Evolutionary conservation across 2,329 filamentous ascomycete species (phyloP).

Genomic region (Xylariomycetidae sp.): DNA sequence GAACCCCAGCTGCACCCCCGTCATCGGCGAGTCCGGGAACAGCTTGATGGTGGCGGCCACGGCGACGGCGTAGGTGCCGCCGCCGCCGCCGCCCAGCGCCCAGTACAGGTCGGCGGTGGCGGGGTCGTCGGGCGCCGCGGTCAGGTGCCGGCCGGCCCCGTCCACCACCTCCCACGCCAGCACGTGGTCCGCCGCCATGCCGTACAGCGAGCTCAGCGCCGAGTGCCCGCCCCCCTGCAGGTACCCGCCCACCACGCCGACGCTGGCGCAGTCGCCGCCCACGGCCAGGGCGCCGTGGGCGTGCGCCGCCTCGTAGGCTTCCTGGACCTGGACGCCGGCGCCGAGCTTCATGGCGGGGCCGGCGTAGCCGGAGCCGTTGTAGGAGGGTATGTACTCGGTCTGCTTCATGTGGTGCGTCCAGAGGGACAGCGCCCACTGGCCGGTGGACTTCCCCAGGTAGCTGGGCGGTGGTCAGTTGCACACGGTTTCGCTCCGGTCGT

Average conservation of each 20-base stretch:
- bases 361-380: constrained; percentile 27
- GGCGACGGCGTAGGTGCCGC: constrained; percentile 6
- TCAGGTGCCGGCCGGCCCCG: constrained; percentile 38
- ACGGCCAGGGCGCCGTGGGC: constrained; percentile 2
- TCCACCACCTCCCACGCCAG: constrained; percentile 51
- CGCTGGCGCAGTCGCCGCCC: constrained; percentile 3
- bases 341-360: constrained; percentile 23
- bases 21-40: constrained; percentile 2
- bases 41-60: constrained; percentile 1
- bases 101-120: constrained; percentile 4
- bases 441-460: constrained; percentile 43
- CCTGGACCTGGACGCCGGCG: constrained; percentile 3
- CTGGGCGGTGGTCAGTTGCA: neutral
- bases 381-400: constrained; percentile 19
- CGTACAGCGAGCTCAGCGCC: constrained; percentile 42
- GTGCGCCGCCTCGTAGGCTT: constrained; percentile 3
- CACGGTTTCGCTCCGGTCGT: neutral
- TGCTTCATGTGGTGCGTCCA: constrained; percentile 42
- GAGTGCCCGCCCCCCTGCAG: constrained; percentile 49
- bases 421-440: constrained; percentile 38
- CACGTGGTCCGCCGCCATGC: constrained; percentile 52
- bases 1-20: constrained; percentile 2
- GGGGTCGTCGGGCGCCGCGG: constrained; percentile 31
- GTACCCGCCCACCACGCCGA: constrained; percentile 10
- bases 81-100: constrained; percentile 6